Evolutionary conservation across 805 yeast species (phyloP), one percentile per base, ranked within the genome.

Genomic region (Metschnikowia reukaufii): DNA sequence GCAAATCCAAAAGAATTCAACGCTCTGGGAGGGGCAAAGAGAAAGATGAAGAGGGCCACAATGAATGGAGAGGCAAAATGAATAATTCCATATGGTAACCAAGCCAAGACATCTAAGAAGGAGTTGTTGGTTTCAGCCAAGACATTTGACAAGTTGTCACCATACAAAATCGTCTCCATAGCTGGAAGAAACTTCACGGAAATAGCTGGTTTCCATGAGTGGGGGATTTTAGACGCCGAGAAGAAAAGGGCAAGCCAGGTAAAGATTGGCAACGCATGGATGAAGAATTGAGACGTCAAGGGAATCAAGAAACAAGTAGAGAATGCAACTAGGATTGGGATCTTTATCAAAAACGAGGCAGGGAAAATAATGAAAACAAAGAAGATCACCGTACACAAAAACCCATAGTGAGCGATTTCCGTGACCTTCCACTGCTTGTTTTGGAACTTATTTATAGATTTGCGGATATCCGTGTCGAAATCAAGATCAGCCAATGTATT

Each of bases 51-150:
- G 1, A 74, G 79, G 0, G 97, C 92, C 34, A 88, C 87, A 4
- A 92, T 80, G 61, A 91, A 89, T 3, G 99, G 98, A 12, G 88
- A 79, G n/a, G 87, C 82, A 60, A 88, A 92, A 69, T 92, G 99
- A 48, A 88, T 73, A 12, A 94, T 63, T 2, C 99, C 99, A 63
- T 92, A 92, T 1, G 99, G 98, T 33, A 92, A 67, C 97, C 97
- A 91, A 4, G 97, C 97, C 41, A 88, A 57, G n/a, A 91, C 72
- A 62, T 91, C 98, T 45, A 88, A 70, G 6, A 81, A 57, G 2
- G 85, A 64, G 50, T 75, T 79, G 15, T 86, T 83, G 13, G 82
- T 73, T 5, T 91, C 79, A 1, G 97, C 94, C 58, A 90, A 75
- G 19, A 91, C 82, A 57, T 86, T 87, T 44, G 91, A 83, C 58